Percentiles rank a stretch among this genome's conserved stretches.
These are phyloP conservation scores for Naganishia kalamii DNA, from an alignment of 768 basidiomycete genomes.

Conservation along the genomic window DNA sequence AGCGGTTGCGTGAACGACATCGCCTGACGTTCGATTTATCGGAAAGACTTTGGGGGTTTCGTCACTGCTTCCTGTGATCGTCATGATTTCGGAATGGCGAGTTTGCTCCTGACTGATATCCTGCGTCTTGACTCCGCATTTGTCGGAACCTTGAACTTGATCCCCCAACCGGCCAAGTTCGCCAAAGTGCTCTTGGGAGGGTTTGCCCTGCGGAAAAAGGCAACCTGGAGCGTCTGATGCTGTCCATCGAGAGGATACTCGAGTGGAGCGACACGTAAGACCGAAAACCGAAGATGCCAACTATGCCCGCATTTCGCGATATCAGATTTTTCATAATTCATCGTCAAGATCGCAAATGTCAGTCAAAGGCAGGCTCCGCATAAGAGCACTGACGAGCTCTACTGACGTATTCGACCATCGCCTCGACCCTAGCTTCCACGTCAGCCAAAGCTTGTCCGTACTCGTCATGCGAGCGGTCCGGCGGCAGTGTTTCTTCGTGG, in stretches of 20 bases:
- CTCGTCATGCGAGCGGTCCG: neutral
- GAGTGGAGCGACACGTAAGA: neutral
- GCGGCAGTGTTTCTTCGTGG: neutral
- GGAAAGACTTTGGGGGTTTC: no score
- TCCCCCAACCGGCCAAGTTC: neutral
- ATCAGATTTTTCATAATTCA: neutral
- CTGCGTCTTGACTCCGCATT: no score
- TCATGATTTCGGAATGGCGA: no score
- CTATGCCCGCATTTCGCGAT: neutral
- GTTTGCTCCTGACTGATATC: no score
- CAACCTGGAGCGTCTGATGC: neutral
- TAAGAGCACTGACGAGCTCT: no score
- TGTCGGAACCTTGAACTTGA: no score
- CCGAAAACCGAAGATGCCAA: neutral
- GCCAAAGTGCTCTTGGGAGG: neutral
- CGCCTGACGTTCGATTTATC: no score
- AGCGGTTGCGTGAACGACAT: no score
- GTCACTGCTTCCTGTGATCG: no score
- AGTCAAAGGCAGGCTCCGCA: no score
- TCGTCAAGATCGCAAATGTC: neutral
- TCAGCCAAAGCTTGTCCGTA: neutral
- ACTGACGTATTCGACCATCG: constrained; percentile 6
- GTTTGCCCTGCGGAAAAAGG: neutral
- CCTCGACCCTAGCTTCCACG: neutral
- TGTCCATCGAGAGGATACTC: neutral